Conservation (phyloP, 306 rosid genomes). For the Lithocarpus polystachyus region DNA sequence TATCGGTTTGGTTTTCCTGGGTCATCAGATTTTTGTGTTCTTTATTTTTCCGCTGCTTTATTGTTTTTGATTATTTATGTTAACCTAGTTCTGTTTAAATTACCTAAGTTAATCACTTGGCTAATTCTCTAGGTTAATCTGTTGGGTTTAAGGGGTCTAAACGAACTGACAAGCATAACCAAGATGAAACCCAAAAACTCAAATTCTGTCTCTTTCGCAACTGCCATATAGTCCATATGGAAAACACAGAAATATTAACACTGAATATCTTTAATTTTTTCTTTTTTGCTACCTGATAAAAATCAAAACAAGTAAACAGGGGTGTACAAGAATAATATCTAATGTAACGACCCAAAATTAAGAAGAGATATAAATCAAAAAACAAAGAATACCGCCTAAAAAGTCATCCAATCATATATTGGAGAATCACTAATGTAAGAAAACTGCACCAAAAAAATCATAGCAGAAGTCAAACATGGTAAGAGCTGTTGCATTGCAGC, state of each 20-base stretch:
- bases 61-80: no score
- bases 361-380: neutral
- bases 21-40: no score
- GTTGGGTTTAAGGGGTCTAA: no score
- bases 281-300: neutral
- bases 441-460: neutral
- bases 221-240: conserved; percentile 35
- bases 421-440: conserved; percentile 6
- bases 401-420: neutral
- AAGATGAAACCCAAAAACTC: conserved; percentile 81
- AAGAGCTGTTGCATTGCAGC: neutral
- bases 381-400: neutral
- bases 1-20: no score
- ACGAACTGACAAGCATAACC: no score
- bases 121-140: no score
- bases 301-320: neutral
- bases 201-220: conserved; percentile 87
- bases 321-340: neutral
- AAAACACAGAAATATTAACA: conserved; percentile 18
- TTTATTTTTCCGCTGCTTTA: no score
- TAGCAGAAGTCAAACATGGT: conserved; percentile 3
- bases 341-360: neutral
- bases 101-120: no score
- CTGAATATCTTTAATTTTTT: neutral
- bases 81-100: no score